Percentiles rank a stretch among this genome's conserved stretches.
phyloP scores from a whole-genome alignment of 2,329 filamentous ascomycete genomes.

The Diplocarpon mali region DNA sequence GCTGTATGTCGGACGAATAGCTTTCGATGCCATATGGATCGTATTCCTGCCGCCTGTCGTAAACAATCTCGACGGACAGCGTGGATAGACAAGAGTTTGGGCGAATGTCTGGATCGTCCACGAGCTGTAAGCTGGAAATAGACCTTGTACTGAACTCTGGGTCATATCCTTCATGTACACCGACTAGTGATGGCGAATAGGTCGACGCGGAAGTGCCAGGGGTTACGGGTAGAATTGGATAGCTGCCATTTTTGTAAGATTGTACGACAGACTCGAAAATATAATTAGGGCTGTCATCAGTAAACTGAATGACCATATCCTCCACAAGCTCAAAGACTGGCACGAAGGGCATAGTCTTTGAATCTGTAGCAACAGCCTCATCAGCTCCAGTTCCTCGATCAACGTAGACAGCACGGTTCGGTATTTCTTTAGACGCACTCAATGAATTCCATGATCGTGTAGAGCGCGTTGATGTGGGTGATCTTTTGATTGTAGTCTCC shows the following conservation, averaged over 20 bases:
- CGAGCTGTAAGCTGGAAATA: neutral
- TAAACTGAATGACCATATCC: conserved; percentile 45
- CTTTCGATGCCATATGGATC: conserved; percentile 7
- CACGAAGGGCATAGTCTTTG: conserved; percentile 14
- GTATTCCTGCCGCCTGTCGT: conserved; percentile 5
- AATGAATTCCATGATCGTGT: conserved; percentile 6
- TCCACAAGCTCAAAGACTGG: conserved; percentile 42
- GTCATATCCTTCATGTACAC: neutral
- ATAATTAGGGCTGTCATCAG: conserved; percentile 32
- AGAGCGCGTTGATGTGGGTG: conserved; percentile 12
- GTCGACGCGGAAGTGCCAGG: neutral
- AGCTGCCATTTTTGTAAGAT: conserved; percentile 33
- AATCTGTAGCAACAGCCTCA: conserved; percentile 6
- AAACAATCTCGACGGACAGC: conserved; percentile 6
- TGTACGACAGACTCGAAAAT: conserved; percentile 37
- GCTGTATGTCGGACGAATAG: conserved; percentile 6
- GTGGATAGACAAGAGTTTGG: conserved; percentile 8
- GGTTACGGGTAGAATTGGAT: conserved; percentile 19
- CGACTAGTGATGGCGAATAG: neutral
- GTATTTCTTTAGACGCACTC: neutral
- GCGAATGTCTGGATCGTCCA: neutral
- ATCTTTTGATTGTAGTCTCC: conserved; percentile 24
- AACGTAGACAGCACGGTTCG: conserved; percentile 23
- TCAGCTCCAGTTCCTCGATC: conserved; percentile 33
- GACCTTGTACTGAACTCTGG: neutral